Evolutionary conservation across 2,329 filamentous ascomycete species (phyloP), one percentile per base, ranked within the genome.

Genomic region (Ophiostoma ulmi): DNA sequence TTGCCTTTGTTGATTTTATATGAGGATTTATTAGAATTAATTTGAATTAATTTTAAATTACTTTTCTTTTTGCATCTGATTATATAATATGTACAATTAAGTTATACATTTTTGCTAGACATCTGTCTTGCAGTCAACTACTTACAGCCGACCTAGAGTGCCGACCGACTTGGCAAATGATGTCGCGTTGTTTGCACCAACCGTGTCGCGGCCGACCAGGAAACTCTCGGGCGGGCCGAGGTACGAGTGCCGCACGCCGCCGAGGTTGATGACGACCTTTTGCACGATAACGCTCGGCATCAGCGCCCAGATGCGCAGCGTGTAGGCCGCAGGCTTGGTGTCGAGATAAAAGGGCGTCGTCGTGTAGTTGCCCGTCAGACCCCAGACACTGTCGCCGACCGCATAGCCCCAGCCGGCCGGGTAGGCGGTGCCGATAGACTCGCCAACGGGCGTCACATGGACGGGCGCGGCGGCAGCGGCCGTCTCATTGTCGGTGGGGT

Each of bases 161-260:
- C 72, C 75, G 3, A 69, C 71, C 48, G 72, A 74, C 10, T 74
- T 75, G 64, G 77, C 75, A 74, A 83, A 83, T 63, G 78, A 81
- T 8, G 78, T 80, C 71, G 79, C 78, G 36, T 79, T 77, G 70
- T 80, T 80, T 20, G 67, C 71, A 8, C 81, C 81, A 58, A 77
- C 68, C 71, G 75, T 69, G 69, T 84, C 81, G 31, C 80, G 76
- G 0, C 82, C 82, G 1, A 82, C 76, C 13, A 83, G 74, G 72
- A 84, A 85, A 69, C 84, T 87, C 80, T 87, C 85, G 0, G 85
- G 85, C 4, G 86, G 86, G 0, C 86, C 86, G 2, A 88, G 77
- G 74, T 86, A 88, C 67, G 83, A 86, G 20, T 80, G 77, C 70
- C 84, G 77, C 1, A 87, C 81, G 6, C 86, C 86, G 1, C 86